Conservation (phyloP, 2,329 filamentous ascomycete species). For the Rasamsonia emersonii region DNA sequence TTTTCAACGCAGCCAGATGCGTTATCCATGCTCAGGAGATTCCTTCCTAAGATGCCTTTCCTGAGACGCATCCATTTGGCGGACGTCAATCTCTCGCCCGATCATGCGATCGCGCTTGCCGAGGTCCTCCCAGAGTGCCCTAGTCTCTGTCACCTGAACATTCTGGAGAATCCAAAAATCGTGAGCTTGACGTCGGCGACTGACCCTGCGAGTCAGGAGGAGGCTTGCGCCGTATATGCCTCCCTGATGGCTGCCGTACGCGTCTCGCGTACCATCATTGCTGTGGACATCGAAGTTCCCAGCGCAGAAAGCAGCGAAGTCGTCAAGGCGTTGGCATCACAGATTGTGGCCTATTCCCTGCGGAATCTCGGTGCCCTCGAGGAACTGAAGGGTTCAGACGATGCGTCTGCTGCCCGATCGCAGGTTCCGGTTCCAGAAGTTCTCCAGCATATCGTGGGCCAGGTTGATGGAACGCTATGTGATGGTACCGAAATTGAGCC, state of each 20-base stretch:
- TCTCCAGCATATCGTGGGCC: conserved; percentile 76
- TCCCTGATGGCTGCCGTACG: conserved; percentile 82
- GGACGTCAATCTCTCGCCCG: conserved; percentile 73
- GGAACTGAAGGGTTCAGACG: conserved; percentile 37
- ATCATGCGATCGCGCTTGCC: conserved; percentile 82
- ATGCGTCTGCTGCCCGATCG: conserved; percentile 35
- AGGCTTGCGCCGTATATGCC: conserved; percentile 87
- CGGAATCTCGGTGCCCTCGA: conserved; percentile 75
- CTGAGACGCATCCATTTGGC: conserved; percentile 80
- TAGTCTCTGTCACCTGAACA: conserved; percentile 73
- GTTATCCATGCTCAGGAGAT: conserved; percentile 66
- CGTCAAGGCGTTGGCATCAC: conserved; percentile 83
- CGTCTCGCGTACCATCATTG: conserved; percentile 73
- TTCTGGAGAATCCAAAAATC: conserved; percentile 63
- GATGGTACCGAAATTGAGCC: conserved; percentile 55
- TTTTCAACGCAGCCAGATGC: conserved; percentile 69
- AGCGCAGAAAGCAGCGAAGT: conserved; percentile 74
- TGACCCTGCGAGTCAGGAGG: conserved; percentile 75
- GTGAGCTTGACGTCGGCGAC: conserved; percentile 65
- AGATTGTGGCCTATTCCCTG: conserved; percentile 89
- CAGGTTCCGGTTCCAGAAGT: conserved; percentile 67
- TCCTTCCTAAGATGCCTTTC: conserved; percentile 67
- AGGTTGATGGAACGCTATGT: conserved; percentile 45
- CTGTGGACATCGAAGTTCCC: conserved; percentile 86
- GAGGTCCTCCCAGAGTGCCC: conserved; percentile 82